These are phyloP conservation scores for Pseudozyma flocculosa DNA, from an alignment of 1,284 basidiomycete species.

Conservation along the genomic window DNA sequence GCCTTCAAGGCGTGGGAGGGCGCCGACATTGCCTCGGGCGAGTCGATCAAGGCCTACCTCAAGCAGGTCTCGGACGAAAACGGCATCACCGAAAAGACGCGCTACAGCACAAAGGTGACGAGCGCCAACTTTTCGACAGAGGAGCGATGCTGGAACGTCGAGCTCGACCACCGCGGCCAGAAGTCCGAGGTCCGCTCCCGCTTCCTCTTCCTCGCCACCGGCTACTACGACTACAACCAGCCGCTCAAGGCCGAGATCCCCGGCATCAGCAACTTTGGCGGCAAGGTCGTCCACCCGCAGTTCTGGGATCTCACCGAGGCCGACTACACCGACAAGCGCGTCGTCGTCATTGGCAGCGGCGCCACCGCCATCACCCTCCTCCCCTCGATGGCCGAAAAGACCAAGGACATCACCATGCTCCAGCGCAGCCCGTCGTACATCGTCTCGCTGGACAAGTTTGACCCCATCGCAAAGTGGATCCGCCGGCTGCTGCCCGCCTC, in stretches of 20 bases:
- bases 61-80: slow-evolving; percentile 41
- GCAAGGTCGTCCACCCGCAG: slow-evolving; percentile 52
- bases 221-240: slow-evolving; percentile 54
- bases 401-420: slow-evolving; percentile 53
- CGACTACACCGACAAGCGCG: slow-evolving; percentile 52
- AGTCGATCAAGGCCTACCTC: slow-evolving; percentile 48
- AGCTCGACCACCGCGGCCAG: slow-evolving; percentile 17
- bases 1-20: slow-evolving; percentile 45
- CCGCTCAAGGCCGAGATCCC: slow-evolving; percentile 48
- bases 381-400: slow-evolving; percentile 40
- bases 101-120: slow-evolving; percentile 37
- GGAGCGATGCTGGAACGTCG: slow-evolving; percentile 43
- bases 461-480: slow-evolving; percentile 38
- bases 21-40: slow-evolving; percentile 47
- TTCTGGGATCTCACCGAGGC: slow-evolving; percentile 42
- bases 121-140: slow-evolving; percentile 32
- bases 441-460: slow-evolving; percentile 43
- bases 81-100: slow-evolving; percentile 44
- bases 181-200: slow-evolving; percentile 26
- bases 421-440: slow-evolving; percentile 56
- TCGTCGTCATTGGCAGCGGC: slow-evolving; percentile 54
- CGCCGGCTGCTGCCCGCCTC: slow-evolving; percentile 41
- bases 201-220: slow-evolving; percentile 43
- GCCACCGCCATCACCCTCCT: slow-evolving; percentile 55
- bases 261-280: slow-evolving; percentile 51